Evolutionary conservation across 2,329 filamentous ascomycete genomes (phyloP), one percentile per base, ranked within the genome.

Genomic region (Dactylonectria estremocensis): DNA sequence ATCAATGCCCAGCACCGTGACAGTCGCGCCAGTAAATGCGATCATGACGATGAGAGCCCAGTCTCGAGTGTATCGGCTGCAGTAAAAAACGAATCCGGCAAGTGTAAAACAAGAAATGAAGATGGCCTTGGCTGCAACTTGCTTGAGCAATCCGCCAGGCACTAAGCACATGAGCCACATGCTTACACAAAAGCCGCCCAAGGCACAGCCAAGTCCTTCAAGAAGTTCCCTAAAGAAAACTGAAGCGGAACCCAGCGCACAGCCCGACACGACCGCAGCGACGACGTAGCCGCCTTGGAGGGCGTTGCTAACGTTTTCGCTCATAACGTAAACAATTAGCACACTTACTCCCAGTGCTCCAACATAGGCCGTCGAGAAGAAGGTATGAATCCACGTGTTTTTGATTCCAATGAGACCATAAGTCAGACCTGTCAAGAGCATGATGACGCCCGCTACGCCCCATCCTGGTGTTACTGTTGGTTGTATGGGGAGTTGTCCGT

Each of bases 141-240:
- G 85, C 5, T 85, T 83, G 46, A 98, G 84, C 37, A 97, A 83
- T 1, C 95, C 95, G 7, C 94, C 95, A 0, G 90, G 86, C 63
- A 90, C 91, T 49, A 98, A 81, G 24, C 91, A 91, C 52, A 98
- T 85, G 58, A 98, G 85, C 95, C 95, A 98, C 95, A 97, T 97
- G 77, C 91, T 90, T 8, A 96, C 78, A 70, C 91, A 94, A 79
- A 96, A 97, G 1, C 95, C 95, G 28, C 94, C 95, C 0, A 97
- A 84, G n/a, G 95, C 83, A 77, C 94, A 97, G 2, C 93, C 94
- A n/a, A 97, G 83, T 7, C 88, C 87, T 63, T 95, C 92, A 0
- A 94, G 95, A 50, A 97, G 85, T 74, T 98, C 95, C 64, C 90
- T 89, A 81, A 98, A 97, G 11, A 97, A 85, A 9, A 95, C 86